Conservation (phyloP, 257 asterid genomes). For the Knoxia roxburghii region DNA sequence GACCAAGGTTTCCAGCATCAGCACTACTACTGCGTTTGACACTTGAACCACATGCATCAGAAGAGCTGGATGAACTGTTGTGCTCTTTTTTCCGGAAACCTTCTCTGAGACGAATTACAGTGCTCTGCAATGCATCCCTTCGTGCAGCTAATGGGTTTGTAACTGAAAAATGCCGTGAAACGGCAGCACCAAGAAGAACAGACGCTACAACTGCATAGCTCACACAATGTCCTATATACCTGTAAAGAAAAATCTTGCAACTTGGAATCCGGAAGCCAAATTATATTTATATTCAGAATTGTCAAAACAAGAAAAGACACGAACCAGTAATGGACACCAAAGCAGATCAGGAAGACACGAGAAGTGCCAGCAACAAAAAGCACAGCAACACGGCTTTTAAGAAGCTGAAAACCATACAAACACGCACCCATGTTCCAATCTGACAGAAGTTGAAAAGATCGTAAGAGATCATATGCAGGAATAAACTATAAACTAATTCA, state of each 20-base stretch:
- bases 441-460: slow-evolving; percentile 20
- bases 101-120: slow-evolving; percentile 94
- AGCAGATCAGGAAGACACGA: slow-evolving; percentile 92
- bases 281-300: slow-evolving; percentile 7
- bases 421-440: slow-evolving; percentile 99
- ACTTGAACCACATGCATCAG: slow-evolving; percentile 98
- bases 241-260: slow-evolving; percentile 21
- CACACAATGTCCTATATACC: slow-evolving; percentile 95
- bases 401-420: slow-evolving; percentile 92
- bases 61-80: slow-evolving; percentile 87
- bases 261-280: neutral
- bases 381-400: slow-evolving; percentile 82
- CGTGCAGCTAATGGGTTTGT: slow-evolving; percentile 88
- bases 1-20: slow-evolving; percentile 86
- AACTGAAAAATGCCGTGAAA: slow-evolving; percentile 83
- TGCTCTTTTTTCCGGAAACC: slow-evolving; percentile 89
- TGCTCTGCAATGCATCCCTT: slow-evolving; percentile 94
- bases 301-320: slow-evolving; percentile 18
- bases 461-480: slow-evolving; percentile 12
- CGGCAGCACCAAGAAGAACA: slow-evolving; percentile 97
- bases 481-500: slow-evolving; percentile 4
- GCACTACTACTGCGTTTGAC: slow-evolving; percentile 99
- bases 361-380: slow-evolving; percentile 86
- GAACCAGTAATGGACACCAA: slow-evolving; percentile 98
- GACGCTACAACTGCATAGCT: slow-evolving; percentile 98